Conservation (phyloP, 768 basidiomycete genomes). For the Galerina marginata region DNA sequence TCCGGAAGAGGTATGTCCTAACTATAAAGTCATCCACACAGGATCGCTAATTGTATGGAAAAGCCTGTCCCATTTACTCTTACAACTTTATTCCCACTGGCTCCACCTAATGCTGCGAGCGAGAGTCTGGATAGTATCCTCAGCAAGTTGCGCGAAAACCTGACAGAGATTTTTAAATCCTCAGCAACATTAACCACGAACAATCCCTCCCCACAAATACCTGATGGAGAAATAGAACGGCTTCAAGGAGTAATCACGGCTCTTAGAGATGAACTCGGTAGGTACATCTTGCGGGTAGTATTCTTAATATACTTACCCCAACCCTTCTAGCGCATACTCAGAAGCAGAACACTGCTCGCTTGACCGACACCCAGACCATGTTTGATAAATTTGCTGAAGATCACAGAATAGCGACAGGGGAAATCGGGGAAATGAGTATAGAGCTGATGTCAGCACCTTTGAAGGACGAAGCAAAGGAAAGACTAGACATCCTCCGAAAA, state of each 20-base stretch:
- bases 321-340: constrained; percentile 39
- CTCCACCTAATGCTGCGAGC: constrained; percentile 52
- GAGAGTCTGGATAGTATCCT: constrained; percentile 54
- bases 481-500: constrained; percentile 53
- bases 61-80: constrained; percentile 53
- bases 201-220: constrained; percentile 21
- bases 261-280: constrained; percentile 66
- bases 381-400: constrained; percentile 60
- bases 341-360: constrained; percentile 47
- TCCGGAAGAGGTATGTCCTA: constrained; percentile 50
- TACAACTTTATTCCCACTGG: constrained; percentile 58
- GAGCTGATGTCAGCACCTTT: constrained; percentile 60
- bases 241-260: constrained; percentile 55
- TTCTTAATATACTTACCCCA: neutral
- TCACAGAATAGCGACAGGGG: constrained; percentile 38
- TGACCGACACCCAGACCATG: constrained; percentile 54
- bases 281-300: constrained; percentile 17
- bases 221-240: constrained; percentile 51
- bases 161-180: constrained; percentile 35
- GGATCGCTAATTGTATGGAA: constrained; percentile 16
- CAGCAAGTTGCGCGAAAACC: constrained; percentile 41
- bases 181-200: constrained; percentile 19
- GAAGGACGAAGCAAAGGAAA: constrained; percentile 58
- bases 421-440: constrained; percentile 50
- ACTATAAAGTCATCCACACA: constrained; percentile 5